Percentiles rank a stretch among this genome's conserved stretches.
Conservation (phyloP, 805 yeast genomes). For the Candida anglica region DNA sequence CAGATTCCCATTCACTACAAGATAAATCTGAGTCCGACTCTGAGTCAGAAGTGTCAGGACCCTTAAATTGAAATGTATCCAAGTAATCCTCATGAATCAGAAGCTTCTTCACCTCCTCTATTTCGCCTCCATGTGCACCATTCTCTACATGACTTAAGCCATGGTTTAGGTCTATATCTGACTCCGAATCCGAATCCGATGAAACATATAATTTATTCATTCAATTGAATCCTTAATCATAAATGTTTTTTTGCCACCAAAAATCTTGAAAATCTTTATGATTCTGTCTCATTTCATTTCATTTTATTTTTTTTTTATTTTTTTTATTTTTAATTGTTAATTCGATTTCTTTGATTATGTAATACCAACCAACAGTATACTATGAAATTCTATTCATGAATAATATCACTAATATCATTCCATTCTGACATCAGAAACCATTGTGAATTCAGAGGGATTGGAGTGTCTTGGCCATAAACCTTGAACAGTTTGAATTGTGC, state of each 20-base stretch:
- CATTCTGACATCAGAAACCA: constrained; percentile 27
- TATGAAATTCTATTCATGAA: constrained; percentile 19
- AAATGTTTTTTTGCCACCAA: no score
- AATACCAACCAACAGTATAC: no score
- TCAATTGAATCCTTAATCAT: no score
- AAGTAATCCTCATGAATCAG: background rate
- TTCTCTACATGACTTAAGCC: background rate
- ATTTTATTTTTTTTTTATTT: no score
- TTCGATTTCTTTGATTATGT: background rate
- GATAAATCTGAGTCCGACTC: constrained; percentile 3
- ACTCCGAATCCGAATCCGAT: constrained; percentile 5
- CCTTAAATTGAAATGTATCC: no score
- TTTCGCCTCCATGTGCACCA: background rate
- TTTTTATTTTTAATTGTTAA: background rate
- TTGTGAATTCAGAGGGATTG: constrained; percentile 15
- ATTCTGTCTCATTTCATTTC: no score
- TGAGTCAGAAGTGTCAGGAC: background rate
- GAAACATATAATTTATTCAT: constrained; percentile 2
- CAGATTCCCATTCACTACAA: constrained; percentile 17
- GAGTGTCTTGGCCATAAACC: constrained; percentile 30
- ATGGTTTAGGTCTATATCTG: background rate
- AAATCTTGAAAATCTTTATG: no score
- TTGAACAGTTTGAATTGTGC: constrained; percentile 20
- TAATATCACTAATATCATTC: constrained; percentile 19
- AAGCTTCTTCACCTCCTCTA: background rate